A percentile compares a stretch with the other conserved stretches of the same genome.
Evolutionary conservation across 805 yeast species (phyloP).

Genomic region (Cyberlindnera sargentensis): DNA sequence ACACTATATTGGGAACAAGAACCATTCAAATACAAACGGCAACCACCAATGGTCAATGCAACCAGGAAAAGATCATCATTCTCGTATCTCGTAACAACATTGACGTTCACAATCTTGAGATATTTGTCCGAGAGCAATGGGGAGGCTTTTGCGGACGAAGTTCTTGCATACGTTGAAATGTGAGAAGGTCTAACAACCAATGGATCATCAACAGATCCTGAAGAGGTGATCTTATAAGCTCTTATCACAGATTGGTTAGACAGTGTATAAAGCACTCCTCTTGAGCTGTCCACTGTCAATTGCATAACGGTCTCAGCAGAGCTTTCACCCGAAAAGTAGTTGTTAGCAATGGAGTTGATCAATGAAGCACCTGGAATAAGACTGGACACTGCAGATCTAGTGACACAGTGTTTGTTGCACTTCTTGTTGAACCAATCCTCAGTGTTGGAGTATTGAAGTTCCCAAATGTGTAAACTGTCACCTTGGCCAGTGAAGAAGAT

Average conservation of each 20-base stretch:
- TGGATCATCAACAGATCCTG: slow-evolving; percentile 36
- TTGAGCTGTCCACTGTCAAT: slow-evolving; percentile 65
- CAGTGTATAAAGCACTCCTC: slow-evolving; percentile 73
- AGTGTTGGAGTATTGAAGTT: slow-evolving; percentile 70
- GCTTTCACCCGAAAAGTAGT: slow-evolving; percentile 19
- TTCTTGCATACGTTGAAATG: slow-evolving; percentile 32
- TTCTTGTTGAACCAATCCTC: slow-evolving; percentile 85
- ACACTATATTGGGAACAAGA: slow-evolving; percentile 28
- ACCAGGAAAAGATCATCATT: slow-evolving; percentile 65
- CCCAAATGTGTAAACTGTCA: slow-evolving; percentile 81
- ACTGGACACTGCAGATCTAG: slow-evolving; percentile 54
- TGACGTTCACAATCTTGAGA: slow-evolving; percentile 55
- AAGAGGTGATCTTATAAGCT: slow-evolving; percentile 54
- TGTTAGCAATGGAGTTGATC: slow-evolving; percentile 30
- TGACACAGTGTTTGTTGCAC: slow-evolving; percentile 76
- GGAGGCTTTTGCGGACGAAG: slow-evolving; percentile 41
- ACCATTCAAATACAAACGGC: slow-evolving; percentile 55
- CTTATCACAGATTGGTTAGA: slow-evolving; percentile 78
- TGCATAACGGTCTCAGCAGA: slow-evolving; percentile 55
- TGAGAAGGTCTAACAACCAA: slow-evolving; percentile 29
- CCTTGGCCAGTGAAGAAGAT: slow-evolving; percentile 79
- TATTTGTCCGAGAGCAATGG: slow-evolving; percentile 50
- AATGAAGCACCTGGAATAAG: slow-evolving; percentile 36
- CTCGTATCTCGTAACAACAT: slow-evolving; percentile 55
- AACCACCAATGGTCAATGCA: slow-evolving; percentile 79